Base-by-base conservation (phyloP, 441 rosid genomes). In the Omphalea diandra region DNA sequence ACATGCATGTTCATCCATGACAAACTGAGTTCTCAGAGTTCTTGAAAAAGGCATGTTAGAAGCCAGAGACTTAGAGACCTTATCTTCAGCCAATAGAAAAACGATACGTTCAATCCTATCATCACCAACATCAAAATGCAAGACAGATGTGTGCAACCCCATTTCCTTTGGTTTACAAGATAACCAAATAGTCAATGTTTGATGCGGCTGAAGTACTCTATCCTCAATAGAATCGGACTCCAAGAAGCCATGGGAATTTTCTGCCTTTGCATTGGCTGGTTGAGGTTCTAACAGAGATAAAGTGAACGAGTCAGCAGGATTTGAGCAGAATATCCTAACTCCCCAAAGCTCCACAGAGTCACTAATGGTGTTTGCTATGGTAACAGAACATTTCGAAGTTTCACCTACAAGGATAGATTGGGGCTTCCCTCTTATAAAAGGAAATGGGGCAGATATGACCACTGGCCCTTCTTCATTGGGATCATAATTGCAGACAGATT, bases 161-260 rank as follows among this genome's bases (percentile, higher is more conserved):
- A 86, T 61, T 11, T 84, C 90, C 55, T 75, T 79, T 0, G 88
- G 88, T 56, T 82, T 86, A 78, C 90, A 86, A 54, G 88, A 86
- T 50, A 86, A 72, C 90, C 88, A 84, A 55, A 86, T 24, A 20
- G 80, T 80, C 14, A 83, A 71, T 35, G 81, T 79, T 56, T 80
- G 73, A 11, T 29, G 29, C 0, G 90, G 74, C 61, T 82, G 83
- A 67, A 86, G 83, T 12, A 83, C 84, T 73, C 90, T 74, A 52
- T 86, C 83, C 68, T 86, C 85, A 7, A 84, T 76, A 17, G 68
- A 76, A 55, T 46, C 76, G 12, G 67, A 76, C 64, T 80, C 83
- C 50, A 80, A 50, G 73, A 82, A 86, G 22, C 80, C 80, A 53
- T 20, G 38, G 7, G 7, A 22, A 33, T 69, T 61, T 54, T 60